Evolutionary conservation across 2,329 filamentous ascomycete species (phyloP).

Genomic region (Orbilia brochopaga): DNA sequence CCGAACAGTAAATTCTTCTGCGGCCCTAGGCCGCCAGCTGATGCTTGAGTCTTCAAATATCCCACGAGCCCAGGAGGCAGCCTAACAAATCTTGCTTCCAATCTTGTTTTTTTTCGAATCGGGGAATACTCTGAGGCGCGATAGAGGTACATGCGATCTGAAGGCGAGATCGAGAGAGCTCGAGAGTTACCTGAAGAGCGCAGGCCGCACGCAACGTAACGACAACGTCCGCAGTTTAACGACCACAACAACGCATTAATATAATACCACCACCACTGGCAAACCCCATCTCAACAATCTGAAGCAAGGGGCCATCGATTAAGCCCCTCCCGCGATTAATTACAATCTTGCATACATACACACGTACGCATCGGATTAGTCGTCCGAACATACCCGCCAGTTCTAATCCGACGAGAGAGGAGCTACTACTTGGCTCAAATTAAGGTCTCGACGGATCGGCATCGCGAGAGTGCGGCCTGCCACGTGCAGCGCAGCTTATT

Average conservation of each 20-base stretch:
- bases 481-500: conserved; percentile 31
- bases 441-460: conserved; percentile 30
- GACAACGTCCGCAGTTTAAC: conserved; percentile 1
- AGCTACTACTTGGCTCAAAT: conserved; percentile 14
- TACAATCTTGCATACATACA: conserved; percentile 17
- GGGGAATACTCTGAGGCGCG: background rate
- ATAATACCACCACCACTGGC: background rate
- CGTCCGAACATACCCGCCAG: conserved; percentile 8
- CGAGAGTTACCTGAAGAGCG: too few species aligned
- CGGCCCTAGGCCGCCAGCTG: background rate
- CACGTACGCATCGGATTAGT: conserved; percentile 2
- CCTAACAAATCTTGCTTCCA: background rate
- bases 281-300: conserved; percentile 17
- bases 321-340: conserved; percentile 34
- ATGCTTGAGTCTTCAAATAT: background rate
- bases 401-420: background rate
- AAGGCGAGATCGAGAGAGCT: background rate
- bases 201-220: background rate
- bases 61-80: conserved; percentile 4
- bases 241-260: conserved; percentile 25
- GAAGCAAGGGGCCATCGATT: conserved; percentile 35
- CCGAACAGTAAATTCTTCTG: background rate
- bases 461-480: conserved; percentile 16
- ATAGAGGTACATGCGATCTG: background rate
- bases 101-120: background rate